phyloP scores from a whole-genome alignment of 2,329 filamentous ascomycete genomes.

The Xylariaceae sp. region DNA sequence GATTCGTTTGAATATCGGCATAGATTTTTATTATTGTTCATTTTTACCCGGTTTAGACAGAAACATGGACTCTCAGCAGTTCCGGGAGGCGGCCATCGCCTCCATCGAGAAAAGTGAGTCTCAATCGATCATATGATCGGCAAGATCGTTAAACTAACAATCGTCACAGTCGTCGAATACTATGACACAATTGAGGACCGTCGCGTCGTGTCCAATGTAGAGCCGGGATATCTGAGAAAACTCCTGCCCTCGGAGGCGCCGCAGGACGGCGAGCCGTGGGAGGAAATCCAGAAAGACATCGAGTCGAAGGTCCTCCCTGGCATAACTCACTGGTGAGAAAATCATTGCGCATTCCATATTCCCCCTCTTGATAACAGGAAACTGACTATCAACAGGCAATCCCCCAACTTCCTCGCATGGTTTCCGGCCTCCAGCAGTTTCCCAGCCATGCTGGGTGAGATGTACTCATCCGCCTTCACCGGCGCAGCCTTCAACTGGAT shows the following conservation, averaged over 20 bases:
- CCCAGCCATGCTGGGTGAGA: conserved; percentile 81
- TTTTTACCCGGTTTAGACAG: neutral
- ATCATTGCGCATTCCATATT: neutral
- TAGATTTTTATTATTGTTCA: neutral
- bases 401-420: conserved; percentile 92
- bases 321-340: conserved; percentile 71
- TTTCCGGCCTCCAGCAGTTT: conserved; percentile 80
- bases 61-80: conserved; percentile 74
- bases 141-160: conserved; percentile 12
- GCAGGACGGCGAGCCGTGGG: conserved; percentile 66
- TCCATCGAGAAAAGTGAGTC: conserved; percentile 76
- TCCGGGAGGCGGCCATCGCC: conserved; percentile 68
- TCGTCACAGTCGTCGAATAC: conserved; percentile 66
- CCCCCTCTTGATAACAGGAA: neutral
- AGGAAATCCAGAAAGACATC: conserved; percentile 75
- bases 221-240: conserved; percentile 79
- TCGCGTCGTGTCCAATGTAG: conserved; percentile 69
- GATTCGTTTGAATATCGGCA: no score
- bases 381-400: conserved; percentile 52
- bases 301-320: conserved; percentile 84
- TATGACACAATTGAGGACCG: conserved; percentile 68
- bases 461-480: conserved; percentile 85
- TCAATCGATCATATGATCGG: neutral
- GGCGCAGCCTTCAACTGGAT: conserved; percentile 97
- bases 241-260: conserved; percentile 66